Evolutionary conservation across 129 eudicot genomes (phyloP).

Genomic region (Artemisia argyi): DNA sequence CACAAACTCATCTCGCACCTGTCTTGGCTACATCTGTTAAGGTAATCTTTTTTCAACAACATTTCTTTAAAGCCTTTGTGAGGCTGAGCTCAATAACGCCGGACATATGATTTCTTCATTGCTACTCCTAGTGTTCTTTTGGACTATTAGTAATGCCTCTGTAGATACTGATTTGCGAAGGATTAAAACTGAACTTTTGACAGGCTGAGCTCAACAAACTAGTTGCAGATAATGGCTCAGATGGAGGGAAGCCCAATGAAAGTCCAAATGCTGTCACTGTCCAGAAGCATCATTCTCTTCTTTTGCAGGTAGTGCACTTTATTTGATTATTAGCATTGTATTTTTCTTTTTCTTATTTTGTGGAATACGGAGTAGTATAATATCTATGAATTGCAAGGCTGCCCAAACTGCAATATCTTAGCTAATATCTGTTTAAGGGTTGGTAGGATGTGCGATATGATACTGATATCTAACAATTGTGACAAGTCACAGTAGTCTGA

Average conservation of each 20-base stretch:
- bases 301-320: conserved; percentile 57
- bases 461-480: too few species aligned
- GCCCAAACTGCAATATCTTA: too few species aligned
- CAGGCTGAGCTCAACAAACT: conserved; percentile 85
- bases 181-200: background rate
- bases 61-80: background rate
- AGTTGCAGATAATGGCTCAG: conserved; percentile 33
- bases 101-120: too few species aligned
- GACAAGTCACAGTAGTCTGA: too few species aligned
- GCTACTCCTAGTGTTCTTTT: too few species aligned
- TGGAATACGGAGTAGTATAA: background rate
- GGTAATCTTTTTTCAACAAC: conserved; percentile 42
- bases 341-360: background rate
- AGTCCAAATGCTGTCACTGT: conserved; percentile 27
- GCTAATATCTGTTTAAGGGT: too few species aligned
- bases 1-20: conserved; percentile 89
- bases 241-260: conserved; percentile 40
- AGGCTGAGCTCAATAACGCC: background rate
- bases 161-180: background rate
- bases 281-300: conserved; percentile 85
- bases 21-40: conserved; percentile 84
- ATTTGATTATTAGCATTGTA: background rate
- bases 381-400: background rate
- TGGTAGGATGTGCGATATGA: too few species aligned
- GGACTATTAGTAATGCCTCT: too few species aligned